phyloP scores from a whole-genome alignment of 306 rosid species.

The Astragalus membranaceus region DNA sequence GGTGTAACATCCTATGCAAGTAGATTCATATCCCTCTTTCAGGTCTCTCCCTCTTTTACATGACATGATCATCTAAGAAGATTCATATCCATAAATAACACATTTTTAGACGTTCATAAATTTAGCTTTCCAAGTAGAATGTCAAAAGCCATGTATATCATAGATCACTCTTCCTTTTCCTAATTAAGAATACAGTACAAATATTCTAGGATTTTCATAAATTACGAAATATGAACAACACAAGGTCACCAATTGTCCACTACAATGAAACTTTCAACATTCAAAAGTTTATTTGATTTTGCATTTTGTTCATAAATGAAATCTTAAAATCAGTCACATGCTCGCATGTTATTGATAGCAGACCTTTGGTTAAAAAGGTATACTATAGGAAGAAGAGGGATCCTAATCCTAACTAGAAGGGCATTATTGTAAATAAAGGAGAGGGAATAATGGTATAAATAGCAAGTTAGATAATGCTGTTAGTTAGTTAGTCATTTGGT shows the following conservation, averaged over 20 bases:
- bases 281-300: background rate
- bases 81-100: conserved; percentile 6
- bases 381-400: no score
- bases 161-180: background rate
- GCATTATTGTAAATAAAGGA: no score
- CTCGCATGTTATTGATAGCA: background rate
- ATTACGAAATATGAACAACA: background rate
- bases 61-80: background rate
- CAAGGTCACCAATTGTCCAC: background rate
- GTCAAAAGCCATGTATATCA: background rate
- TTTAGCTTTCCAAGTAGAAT: background rate
- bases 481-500: no score
- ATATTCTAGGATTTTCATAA: background rate
- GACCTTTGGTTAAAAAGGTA: no score
- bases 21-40: no score
- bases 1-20: background rate
- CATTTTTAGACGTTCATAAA: background rate
- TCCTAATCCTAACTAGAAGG: no score
- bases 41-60: background rate
- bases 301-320: background rate
- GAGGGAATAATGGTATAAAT: no score
- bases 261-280: background rate
- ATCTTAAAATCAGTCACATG: background rate
- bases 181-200: conserved; percentile 1
- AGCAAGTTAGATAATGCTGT: no score